A percentile compares a stretch with the other conserved stretches of the same genome.
Evolutionary conservation across 257 asterid species (phyloP).

Genomic region (Przewalskia tangutica): DNA sequence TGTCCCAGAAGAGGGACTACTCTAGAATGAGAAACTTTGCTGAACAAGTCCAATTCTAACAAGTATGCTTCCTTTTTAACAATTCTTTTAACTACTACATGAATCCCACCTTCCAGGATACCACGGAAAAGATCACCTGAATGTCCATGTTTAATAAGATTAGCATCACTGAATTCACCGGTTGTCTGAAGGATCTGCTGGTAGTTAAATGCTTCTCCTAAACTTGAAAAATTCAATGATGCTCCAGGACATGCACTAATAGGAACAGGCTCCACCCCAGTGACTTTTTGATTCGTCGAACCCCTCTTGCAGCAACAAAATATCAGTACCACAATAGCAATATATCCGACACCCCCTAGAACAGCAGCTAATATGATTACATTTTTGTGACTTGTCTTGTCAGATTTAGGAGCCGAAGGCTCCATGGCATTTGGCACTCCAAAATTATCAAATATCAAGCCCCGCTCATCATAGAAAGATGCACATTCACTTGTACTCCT

Average conservation of each 20-base stretch:
- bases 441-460: slow-evolving; percentile 63
- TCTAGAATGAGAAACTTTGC: slow-evolving; percentile 65
- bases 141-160: slow-evolving; percentile 65
- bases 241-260: slow-evolving; percentile 36
- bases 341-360: slow-evolving; percentile 54
- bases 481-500: slow-evolving; percentile 47
- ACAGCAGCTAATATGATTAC: slow-evolving; percentile 56
- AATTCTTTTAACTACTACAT: slow-evolving; percentile 58
- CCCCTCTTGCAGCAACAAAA: slow-evolving; percentile 52
- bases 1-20: slow-evolving; percentile 77
- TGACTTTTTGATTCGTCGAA: slow-evolving; percentile 35
- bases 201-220: slow-evolving; percentile 64
- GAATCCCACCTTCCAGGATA: slow-evolving; percentile 59
- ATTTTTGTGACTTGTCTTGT: slow-evolving; percentile 24
- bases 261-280: slow-evolving; percentile 59
- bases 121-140: slow-evolving; percentile 77
- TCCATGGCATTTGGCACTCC: slow-evolving; percentile 43
- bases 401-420: slow-evolving; percentile 28
- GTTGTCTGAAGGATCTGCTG: slow-evolving; percentile 75
- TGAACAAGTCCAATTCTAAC: slow-evolving; percentile 57
- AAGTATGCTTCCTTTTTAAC: slow-evolving; percentile 50
- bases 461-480: slow-evolving; percentile 56
- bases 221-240: slow-evolving; percentile 39
- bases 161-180: slow-evolving; percentile 40
- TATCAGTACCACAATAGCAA: slow-evolving; percentile 30